These are phyloP conservation scores for Bretziella fagacearum DNA, from an alignment of 2,329 filamentous ascomycete species.

Conservation along the genomic window DNA sequence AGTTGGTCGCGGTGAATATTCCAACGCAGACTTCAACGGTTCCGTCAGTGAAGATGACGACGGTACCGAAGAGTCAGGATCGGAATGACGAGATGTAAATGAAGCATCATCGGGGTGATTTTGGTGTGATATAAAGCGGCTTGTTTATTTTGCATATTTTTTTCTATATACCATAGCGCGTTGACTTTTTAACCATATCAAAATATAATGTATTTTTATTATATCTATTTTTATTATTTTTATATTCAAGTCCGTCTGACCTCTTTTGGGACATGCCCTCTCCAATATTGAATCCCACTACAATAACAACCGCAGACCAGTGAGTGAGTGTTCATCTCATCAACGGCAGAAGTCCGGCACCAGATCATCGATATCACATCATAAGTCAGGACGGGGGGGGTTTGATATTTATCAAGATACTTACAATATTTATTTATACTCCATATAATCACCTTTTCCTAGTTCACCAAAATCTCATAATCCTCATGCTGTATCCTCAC, in stretches of 20 bases:
- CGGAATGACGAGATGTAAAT: neutral
- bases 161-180: neutral
- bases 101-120: neutral
- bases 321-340: too few species aligned
- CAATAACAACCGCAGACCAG: too few species aligned
- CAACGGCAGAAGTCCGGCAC: too few species aligned
- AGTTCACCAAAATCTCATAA: slow-evolving; percentile 50
- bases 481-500: slow-evolving; percentile 51
- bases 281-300: too few species aligned
- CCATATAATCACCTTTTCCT: slow-evolving; percentile 14
- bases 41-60: neutral
- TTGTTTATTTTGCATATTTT: neutral
- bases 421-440: neutral
- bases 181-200: neutral
- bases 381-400: too few species aligned
- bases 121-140: neutral
- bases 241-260: too few species aligned
- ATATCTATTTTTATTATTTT: neutral
- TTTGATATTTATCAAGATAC: too few species aligned
- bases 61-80: neutral
- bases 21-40: neutral
- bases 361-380: too few species aligned
- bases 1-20: slow-evolving; percentile 8
- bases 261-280: too few species aligned
- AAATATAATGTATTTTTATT: neutral